Evolutionary conservation across 805 yeast species (phyloP).

Genomic region (Myxozyma monticola): DNA sequence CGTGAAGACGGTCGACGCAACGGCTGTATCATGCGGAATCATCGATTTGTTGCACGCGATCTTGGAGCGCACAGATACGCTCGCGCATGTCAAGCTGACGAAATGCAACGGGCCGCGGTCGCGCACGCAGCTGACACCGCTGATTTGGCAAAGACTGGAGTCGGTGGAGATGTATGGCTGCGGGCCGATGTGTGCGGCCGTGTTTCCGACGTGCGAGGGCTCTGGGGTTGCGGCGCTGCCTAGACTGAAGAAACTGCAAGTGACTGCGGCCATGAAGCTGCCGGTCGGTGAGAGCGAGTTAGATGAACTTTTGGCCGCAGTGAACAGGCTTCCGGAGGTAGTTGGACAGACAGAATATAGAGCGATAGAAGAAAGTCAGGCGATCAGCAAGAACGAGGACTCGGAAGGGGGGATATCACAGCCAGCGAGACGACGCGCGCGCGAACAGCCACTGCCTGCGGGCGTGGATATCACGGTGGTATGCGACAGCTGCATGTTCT

Average conservation of each 20-base stretch:
- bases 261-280: conserved; percentile 17
- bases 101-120: conserved; percentile 4
- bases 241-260: conserved; percentile 7
- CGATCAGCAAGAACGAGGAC: background rate
- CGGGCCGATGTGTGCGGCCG: conserved; percentile 12
- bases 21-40: conserved; percentile 13
- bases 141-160: conserved; percentile 11
- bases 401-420: background rate
- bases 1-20: conserved; percentile 7
- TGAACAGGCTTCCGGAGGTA: conserved; percentile 10
- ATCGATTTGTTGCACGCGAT: conserved; percentile 17
- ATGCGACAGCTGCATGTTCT: conserved; percentile 12
- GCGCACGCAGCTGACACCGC: conserved; percentile 1
- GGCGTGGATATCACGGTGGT: conserved; percentile 9
- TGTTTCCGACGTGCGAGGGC: conserved; percentile 14
- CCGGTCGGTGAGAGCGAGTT: conserved; percentile 2
- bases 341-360: background rate
- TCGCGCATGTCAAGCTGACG: conserved; percentile 10
- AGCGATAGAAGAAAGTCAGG: too few relatives aligned
- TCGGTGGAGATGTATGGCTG: conserved; percentile 16
- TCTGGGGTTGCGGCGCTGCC: conserved; percentile 6
- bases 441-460: background rate
- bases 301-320: conserved; percentile 10
- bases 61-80: conserved; percentile 7
- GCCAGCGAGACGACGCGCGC: background rate